These are phyloP conservation scores for Ceratobasidium theobromae DNA, from an alignment of 1,284 basidiomycete species.

Conservation along the genomic window DNA sequence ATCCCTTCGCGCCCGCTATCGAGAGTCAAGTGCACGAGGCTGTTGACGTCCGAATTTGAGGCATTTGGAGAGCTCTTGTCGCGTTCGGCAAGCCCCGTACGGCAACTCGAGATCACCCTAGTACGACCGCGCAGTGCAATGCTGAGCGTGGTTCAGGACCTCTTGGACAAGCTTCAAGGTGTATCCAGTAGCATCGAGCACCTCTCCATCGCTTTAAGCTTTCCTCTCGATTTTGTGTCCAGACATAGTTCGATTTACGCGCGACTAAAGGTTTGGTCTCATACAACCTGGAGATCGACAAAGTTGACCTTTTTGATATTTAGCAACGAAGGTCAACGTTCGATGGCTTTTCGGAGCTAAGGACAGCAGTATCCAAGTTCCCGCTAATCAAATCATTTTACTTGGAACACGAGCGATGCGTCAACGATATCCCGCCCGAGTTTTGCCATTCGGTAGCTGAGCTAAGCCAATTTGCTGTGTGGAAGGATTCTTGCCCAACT, in stretches of 20 bases:
- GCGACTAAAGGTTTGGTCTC: slow-evolving; percentile 4
- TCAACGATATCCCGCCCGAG: slow-evolving; percentile 14
- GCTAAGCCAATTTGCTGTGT: slow-evolving; percentile 2
- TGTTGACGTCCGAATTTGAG: not conserved
- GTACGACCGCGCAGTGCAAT: slow-evolving; percentile 7
- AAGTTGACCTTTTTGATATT: not conserved
- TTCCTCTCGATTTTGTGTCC: slow-evolving; percentile 25
- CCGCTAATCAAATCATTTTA: slow-evolving; percentile 3
- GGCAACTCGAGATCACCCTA: not conserved
- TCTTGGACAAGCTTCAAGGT: slow-evolving; percentile 2
- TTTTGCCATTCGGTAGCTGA: slow-evolving; percentile 20
- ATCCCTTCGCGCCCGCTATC: slow-evolving; percentile 7
- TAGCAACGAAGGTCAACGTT: slow-evolving; percentile 3
- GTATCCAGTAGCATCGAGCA: slow-evolving; percentile 11
- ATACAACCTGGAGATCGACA: not conserved
- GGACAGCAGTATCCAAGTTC: slow-evolving; percentile 2
- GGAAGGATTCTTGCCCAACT: slow-evolving; percentile 12
- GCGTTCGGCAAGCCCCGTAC: not conserved
- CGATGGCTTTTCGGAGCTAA: slow-evolving; percentile 10
- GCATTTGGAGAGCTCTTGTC: slow-evolving; percentile 5
- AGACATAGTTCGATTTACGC: slow-evolving; percentile 13
- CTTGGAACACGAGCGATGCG: slow-evolving; percentile 13
- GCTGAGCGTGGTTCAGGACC: not conserved
- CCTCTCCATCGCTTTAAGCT: not conserved
- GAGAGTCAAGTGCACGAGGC: not conserved